Evolutionary conservation across 441 rosid genomes (phyloP).

Genomic region (Mallotus repandus): DNA sequence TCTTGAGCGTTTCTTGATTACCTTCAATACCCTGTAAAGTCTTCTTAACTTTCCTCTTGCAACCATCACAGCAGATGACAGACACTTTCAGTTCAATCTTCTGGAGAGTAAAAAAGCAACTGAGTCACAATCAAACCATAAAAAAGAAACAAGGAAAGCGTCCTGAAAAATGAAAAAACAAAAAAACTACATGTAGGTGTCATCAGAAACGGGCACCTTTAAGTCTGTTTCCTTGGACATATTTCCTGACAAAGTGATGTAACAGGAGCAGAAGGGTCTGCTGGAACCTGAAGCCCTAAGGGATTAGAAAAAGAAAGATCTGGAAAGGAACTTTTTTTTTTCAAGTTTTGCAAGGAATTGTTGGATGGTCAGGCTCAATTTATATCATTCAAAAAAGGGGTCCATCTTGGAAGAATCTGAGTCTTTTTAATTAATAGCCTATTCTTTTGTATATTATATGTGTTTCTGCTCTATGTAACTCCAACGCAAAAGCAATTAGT

Average conservation of each 20-base stretch:
- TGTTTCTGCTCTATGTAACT: constrained; percentile 17
- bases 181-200: neutral
- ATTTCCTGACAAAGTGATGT: constrained; percentile 6
- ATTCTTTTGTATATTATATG: constrained; percentile 17
- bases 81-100: constrained; percentile 55
- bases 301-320: constrained; percentile 4
- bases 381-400: constrained; percentile 33
- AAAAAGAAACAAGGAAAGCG: neutral
- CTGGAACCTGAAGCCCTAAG: neutral
- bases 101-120: constrained; percentile 31
- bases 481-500: constrained; percentile 36
- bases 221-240: constrained; percentile 47
- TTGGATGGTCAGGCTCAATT: constrained; percentile 18
- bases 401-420: neutral
- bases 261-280: neutral
- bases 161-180: neutral
- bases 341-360: constrained; percentile 13
- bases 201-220: constrained; percentile 33
- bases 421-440: constrained; percentile 23
- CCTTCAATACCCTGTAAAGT: constrained; percentile 47
- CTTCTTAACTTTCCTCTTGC: constrained; percentile 67
- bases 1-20: constrained; percentile 14
- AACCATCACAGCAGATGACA: constrained; percentile 63
- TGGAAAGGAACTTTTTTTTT: neutral
- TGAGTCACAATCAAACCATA: neutral